phyloP scores from a whole-genome alignment of 345 rosid species.

The Adansonia digitata region DNA sequence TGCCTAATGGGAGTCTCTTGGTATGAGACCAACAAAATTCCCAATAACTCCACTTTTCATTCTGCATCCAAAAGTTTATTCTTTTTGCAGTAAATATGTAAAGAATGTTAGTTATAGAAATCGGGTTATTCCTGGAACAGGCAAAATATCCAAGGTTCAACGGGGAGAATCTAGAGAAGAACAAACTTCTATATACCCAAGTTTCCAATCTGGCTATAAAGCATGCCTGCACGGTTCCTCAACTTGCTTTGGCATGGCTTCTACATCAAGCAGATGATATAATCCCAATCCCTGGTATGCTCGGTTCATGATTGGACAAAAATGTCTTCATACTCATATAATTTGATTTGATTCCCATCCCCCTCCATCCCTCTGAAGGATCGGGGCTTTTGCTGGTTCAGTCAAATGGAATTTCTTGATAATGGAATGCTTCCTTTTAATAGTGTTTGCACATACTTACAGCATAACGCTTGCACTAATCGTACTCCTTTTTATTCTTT shows the following conservation, averaged over 20 bases:
- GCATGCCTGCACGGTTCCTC: constrained; percentile 33
- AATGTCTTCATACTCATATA: background rate
- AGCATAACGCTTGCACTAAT: background rate
- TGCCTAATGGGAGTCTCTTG: constrained; percentile 24
- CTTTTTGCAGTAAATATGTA: background rate
- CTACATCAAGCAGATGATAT: constrained; percentile 41
- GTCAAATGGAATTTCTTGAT: background rate
- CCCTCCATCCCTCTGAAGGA: background rate
- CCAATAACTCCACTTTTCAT: background rate
- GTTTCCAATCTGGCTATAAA: constrained; percentile 32
- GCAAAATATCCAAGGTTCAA: constrained; percentile 37
- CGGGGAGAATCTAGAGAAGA: constrained; percentile 38
- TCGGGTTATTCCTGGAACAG: constrained; percentile 8
- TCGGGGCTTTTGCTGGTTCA: background rate
- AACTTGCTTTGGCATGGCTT: constrained; percentile 47
- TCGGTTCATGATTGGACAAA: background rate
- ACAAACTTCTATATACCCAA: constrained; percentile 31
- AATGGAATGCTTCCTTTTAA: background rate
- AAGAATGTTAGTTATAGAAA: background rate
- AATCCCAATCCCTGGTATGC: constrained; percentile 44
- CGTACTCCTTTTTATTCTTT: background rate
- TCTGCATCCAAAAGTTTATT: background rate
- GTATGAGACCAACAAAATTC: constrained; percentile 5
- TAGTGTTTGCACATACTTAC: background rate
- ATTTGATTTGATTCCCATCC: background rate